Conservation (phyloP, 2,329 filamentous ascomycete species). For the Fusarium sp. region DNA sequence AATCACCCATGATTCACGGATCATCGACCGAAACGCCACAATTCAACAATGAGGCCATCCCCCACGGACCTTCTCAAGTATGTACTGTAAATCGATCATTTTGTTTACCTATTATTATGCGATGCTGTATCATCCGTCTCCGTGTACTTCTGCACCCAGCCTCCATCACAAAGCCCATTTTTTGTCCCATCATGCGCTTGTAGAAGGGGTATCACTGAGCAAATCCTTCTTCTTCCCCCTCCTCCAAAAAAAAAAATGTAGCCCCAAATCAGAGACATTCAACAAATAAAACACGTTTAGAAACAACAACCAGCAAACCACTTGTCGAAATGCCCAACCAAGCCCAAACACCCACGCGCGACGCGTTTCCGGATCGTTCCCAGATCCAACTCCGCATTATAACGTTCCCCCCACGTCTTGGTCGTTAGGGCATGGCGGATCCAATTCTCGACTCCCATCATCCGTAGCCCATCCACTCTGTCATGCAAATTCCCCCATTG, state of each 20-base stretch:
- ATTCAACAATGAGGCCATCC: not conserved
- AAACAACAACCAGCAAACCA: constrained; percentile 21
- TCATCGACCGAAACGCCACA: constrained; percentile 3
- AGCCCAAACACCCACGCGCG: constrained; percentile 32
- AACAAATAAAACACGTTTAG: constrained; percentile 22
- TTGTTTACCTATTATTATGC: constrained; percentile 16
- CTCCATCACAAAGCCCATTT: constrained; percentile 7
- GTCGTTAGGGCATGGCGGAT: constrained; percentile 16
- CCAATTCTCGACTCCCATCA: constrained; percentile 27
- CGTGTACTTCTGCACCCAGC: constrained; percentile 4
- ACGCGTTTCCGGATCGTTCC: constrained; percentile 30
- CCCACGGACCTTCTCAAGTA: not conserved
- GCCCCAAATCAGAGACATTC: constrained; percentile 33
- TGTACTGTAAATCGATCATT: constrained; percentile 1
- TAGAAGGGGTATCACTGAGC: constrained; percentile 14
- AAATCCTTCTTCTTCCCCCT: not conserved
- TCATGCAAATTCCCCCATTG: not conserved
- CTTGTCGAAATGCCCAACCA: constrained; percentile 29
- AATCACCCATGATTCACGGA: constrained; percentile 8
- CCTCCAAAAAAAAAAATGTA: not conserved
- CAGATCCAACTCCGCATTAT: constrained; percentile 30
- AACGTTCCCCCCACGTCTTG: constrained; percentile 11
- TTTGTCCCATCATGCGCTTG: constrained; percentile 11
- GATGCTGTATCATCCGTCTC: constrained; percentile 14
- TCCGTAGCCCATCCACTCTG: constrained; percentile 1